Evolutionary conservation across 768 basidiomycete species (phyloP).

Genomic region (Termitomyces titanicus): DNA sequence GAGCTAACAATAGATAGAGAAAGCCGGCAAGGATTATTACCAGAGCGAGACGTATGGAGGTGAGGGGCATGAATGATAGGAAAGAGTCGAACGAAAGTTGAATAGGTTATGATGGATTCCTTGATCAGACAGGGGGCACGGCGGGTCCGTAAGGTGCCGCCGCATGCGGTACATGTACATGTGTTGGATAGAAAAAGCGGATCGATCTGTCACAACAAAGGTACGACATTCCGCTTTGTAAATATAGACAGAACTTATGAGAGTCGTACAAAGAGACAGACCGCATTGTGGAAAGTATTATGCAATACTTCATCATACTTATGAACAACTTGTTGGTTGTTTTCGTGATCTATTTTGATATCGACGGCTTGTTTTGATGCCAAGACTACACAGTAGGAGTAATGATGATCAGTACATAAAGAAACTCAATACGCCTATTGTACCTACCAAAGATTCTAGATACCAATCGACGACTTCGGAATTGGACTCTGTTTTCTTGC

Average conservation of each 20-base stretch:
- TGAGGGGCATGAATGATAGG: constrained; percentile 1
- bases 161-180: not conserved
- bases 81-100: not conserved
- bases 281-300: too few relatives aligned
- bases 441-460: too few relatives aligned
- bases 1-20: constrained; percentile 10
- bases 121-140: not conserved
- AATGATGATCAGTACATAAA: too few relatives aligned
- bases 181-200: not conserved
- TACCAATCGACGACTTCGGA: too few relatives aligned
- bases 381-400: too few relatives aligned
- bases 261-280: not conserved
- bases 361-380: not conserved
- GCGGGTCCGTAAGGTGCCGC: not conserved
- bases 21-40: constrained; percentile 8
- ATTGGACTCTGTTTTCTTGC: too few relatives aligned
- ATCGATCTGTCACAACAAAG: constrained; percentile 5
- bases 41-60: constrained; percentile 5
- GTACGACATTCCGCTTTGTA: not conserved
- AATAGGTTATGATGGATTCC: constrained; percentile 3
- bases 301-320: too few relatives aligned
- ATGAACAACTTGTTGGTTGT: too few relatives aligned
- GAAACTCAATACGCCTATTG: too few relatives aligned
- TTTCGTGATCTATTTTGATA: too few relatives aligned
- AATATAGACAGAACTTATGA: not conserved